Conservation (phyloP, 1,139 yeast species). For the Saccharomyces hybrid region DNA sequence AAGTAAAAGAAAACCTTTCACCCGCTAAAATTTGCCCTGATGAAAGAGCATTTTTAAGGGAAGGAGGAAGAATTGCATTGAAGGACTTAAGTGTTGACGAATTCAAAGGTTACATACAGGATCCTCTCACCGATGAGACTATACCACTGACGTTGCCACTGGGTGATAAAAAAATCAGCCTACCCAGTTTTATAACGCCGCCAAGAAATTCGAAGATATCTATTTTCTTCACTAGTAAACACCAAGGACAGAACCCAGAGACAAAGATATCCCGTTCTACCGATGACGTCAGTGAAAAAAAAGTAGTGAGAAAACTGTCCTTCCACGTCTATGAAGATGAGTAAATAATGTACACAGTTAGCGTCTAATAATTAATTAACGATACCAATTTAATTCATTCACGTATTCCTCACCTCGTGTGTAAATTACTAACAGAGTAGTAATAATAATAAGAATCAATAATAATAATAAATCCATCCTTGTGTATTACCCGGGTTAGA, state of each 20-base stretch:
- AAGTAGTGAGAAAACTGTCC: conserved; percentile 16
- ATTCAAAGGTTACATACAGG: conserved; percentile 15
- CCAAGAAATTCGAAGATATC: conserved; percentile 17
- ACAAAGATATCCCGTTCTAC: conserved; percentile 12
- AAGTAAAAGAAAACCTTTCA: conserved; percentile 16
- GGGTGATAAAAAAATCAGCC: conserved; percentile 6
- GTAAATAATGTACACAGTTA: not conserved
- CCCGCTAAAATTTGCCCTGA: conserved; percentile 9
- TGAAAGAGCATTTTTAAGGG: not conserved
- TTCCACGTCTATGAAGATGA: conserved; percentile 14
- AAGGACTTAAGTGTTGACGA: conserved; percentile 17
- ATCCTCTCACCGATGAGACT: conserved; percentile 7
- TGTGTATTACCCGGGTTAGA: not conserved
- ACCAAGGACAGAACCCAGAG: not conserved
- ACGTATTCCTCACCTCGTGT: not conserved
- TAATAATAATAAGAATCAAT: not conserved
- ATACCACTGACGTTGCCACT: conserved; percentile 14
- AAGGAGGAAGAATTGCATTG: conserved; percentile 9
- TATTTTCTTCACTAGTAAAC: conserved; percentile 11
- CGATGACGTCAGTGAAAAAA: conserved; percentile 18
- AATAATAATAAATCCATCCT: no score
- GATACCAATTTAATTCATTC: not conserved
- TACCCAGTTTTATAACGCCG: conserved; percentile 20
- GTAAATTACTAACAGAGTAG: not conserved
- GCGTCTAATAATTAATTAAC: not conserved